Evolutionary conservation across 176 grass and related monocot species (phyloP).

Genomic region (Neostapfia colusana): DNA sequence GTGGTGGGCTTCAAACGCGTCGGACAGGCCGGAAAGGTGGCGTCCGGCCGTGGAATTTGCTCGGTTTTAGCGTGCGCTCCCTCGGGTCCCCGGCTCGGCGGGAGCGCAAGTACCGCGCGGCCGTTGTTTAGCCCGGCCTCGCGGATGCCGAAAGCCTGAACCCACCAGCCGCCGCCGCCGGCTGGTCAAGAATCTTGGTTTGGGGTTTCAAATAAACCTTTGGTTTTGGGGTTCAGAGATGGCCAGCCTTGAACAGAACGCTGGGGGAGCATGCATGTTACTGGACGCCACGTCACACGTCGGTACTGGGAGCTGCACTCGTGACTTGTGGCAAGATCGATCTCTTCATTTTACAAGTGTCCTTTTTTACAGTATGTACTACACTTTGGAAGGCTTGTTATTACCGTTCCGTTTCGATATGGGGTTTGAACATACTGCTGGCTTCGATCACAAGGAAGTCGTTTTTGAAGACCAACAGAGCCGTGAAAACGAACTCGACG

Average conservation of each 20-base stretch:
- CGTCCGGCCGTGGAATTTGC: constrained; percentile 27
- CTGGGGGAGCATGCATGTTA: constrained; percentile 23
- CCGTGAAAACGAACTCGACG: too few species aligned
- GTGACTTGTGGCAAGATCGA: not conserved
- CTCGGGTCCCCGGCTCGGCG: not conserved
- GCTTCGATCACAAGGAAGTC: too few species aligned
- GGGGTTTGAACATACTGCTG: too few species aligned
- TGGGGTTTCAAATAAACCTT: not conserved
- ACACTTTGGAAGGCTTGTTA: too few species aligned
- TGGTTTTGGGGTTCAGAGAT: not conserved
- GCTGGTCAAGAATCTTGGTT: constrained; percentile 33
- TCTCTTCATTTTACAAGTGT: not conserved
- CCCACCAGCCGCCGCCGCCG: constrained; percentile 15
- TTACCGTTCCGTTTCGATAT: too few species aligned
- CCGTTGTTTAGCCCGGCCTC: constrained; percentile 12
- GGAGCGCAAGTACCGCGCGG: not conserved
- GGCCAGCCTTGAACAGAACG: constrained; percentile 14
- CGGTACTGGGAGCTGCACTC: not conserved
- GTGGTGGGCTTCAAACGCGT: constrained; percentile 40
- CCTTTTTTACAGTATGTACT: too few species aligned
- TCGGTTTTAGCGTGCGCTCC: constrained; percentile 28
- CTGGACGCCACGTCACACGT: not conserved
- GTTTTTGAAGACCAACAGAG: too few species aligned
- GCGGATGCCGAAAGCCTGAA: not conserved
- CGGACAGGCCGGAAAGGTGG: constrained; percentile 19